These are phyloP conservation scores for Ambrosia artemisiifolia DNA, from an alignment of 129 eudicot genomes.

Conservation along the genomic window DNA sequence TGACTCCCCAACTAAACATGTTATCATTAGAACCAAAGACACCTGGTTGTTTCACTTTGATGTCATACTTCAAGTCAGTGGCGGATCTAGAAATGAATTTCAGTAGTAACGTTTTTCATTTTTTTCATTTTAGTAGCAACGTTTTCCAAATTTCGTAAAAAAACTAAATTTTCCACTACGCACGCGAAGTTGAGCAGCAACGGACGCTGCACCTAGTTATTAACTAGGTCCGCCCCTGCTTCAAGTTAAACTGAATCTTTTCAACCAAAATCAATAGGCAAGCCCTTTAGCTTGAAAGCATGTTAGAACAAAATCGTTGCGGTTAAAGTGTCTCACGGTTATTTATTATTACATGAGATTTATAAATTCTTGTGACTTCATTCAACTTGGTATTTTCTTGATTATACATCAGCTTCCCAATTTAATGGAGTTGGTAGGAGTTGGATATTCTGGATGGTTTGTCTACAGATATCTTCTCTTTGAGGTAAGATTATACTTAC, in stretches of 20 bases:
- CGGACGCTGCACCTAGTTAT: no score
- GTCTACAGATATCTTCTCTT: slow-evolving; percentile 95
- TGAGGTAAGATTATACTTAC: slow-evolving; percentile 42
- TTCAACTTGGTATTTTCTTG: slow-evolving; percentile 7
- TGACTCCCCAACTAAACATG: no score
- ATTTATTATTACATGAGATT: neutral
- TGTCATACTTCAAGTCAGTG: no score
- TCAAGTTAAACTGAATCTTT: neutral
- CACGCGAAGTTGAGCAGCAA: no score
- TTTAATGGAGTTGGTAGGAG: slow-evolving; percentile 94
- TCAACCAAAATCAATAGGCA: neutral
- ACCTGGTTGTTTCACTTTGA: no score
- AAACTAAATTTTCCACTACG: no score
- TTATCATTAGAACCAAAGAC: no score
- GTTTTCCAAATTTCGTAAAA: no score
- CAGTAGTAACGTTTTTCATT: no score
- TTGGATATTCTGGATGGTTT: slow-evolving; percentile 98
- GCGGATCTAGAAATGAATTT: no score
- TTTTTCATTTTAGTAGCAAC: no score
- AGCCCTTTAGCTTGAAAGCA: neutral
- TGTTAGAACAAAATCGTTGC: neutral
- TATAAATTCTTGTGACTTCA: neutral
- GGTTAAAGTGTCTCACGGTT: neutral
- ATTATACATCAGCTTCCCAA: slow-evolving; percentile 73
- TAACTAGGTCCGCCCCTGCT: no score